Conservation (phyloP, 2,329 filamentous ascomycete species). For the Scytalidium lignicola region DNA sequence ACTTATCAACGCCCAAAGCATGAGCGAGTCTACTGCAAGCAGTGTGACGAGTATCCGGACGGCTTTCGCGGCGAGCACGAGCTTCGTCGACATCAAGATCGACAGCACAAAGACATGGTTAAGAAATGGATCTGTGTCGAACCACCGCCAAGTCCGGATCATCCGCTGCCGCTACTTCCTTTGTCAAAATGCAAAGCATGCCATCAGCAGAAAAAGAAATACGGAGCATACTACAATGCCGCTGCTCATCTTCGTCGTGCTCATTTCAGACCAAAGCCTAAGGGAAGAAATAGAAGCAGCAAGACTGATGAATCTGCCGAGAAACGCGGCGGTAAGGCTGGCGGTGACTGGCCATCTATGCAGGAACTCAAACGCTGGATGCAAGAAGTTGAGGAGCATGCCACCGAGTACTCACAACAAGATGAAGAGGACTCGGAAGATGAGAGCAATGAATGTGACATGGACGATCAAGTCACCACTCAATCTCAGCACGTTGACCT, state of each 20-base stretch:
- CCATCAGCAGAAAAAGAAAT: constrained; percentile 72
- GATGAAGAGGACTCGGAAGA: constrained; percentile 30
- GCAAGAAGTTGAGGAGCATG: constrained; percentile 40
- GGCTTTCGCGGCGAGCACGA: constrained; percentile 92
- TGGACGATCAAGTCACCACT: constrained; percentile 20
- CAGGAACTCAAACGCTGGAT: constrained; percentile 55
- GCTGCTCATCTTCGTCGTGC: constrained; percentile 83
- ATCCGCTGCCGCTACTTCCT: constrained; percentile 53
- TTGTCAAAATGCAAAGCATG: constrained; percentile 83
- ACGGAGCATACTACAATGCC: constrained; percentile 91
- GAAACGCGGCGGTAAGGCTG: constrained; percentile 50
- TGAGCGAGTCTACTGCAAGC: constrained; percentile 65
- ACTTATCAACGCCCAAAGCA: constrained; percentile 30
- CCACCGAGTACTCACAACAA: constrained; percentile 26
- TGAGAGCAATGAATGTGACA: constrained; percentile 24
- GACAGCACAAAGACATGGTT: constrained; percentile 56
- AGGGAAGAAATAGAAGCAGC: constrained; percentile 34
- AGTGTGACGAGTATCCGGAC: constrained; percentile 76
- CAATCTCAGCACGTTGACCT: constrained; percentile 1
- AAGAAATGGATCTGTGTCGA: constrained; percentile 57
- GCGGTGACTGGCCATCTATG: constrained; percentile 53
- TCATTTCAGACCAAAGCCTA: constrained; percentile 70
- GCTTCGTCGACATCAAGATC: constrained; percentile 61
- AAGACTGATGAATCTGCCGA: constrained; percentile 30
- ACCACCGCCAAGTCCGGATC: constrained; percentile 35